Base-by-base conservation (phyloP, 1,139 yeast species). In the Blastobotrys aristatus region DNA sequence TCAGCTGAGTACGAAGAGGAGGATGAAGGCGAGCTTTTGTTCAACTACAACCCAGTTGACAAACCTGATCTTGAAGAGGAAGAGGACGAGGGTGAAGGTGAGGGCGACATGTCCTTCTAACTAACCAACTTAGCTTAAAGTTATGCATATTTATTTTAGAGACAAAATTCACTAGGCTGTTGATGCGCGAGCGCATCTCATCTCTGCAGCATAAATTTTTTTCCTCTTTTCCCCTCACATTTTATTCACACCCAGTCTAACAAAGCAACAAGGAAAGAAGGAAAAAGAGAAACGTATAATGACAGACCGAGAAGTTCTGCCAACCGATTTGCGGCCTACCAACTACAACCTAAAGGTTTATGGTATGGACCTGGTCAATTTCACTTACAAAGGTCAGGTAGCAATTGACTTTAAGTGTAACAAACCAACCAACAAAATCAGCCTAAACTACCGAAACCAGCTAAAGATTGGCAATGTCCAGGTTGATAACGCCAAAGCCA, bases 321-420 rank as follows among this genome's bases (percentile, higher is more conserved):
- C 84, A 20, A 66, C 73, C 53, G 69, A 71, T 52, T 76, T 79
- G 51, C 73, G 68, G 53, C 84, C 84, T n/a, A 58, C 68, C 43
- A 77, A 78, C 60, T 67, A 67, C 53, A 51, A 63, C 39, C 54
- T 67, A 43, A 52, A 57, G 20, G 47, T 67, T 43, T 77, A 74
- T 59, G 73, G 72, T 51, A 62, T 79, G 51, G 70, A 74, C 41
- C 64, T 74, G 52, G 77, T 74, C 49, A 60, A 65, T 45, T 73
- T 75, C 56, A 71, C 73, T 31, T 79, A 76, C 68, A 71, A 72
- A 43, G 84, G 83, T 42, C 66, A 69, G 37, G 79, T 74, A 48
- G 65, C 68, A 41, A 77, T 79, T 56, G 76, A 73, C 46, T 71
- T 76, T 55, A 63, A 68, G 34, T 76, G 76, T 41, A 61, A 67